Base-by-base conservation (phyloP, 805 yeast genomes). In the Candida cerambycidarum region DNA sequence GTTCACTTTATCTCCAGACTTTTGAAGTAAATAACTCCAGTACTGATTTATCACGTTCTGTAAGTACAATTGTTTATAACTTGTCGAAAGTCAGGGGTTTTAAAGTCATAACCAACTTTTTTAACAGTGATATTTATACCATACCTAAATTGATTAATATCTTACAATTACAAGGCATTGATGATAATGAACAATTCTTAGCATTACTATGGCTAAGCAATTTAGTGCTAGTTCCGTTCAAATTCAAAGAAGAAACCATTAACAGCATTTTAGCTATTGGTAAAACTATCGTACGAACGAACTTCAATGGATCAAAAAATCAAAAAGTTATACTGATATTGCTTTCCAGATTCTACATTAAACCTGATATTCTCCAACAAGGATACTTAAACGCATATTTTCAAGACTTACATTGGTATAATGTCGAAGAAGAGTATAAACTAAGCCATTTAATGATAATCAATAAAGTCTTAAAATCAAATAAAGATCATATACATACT, bases 221-320 rank as follows among this genome's bases (percentile, higher is more conserved):
- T 8, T 63, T 89, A 16, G 74, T 81, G 0, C 63, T 85, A n/a
- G 78, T 82, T 0, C 97, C 98, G 0, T 89, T 90, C 55, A 73
- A 78, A 1, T 63, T 90, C 18, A 61, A 59, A 1, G 48, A 62
- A 0, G 59, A 83, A 12, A 47, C 57, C 2, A 44, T 55, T 0
- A 43, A 60, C 0, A 41, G 57, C 2, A 52, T 83, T 1, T 73
- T 67, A 33, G 44, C 50, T 0, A 46, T 73, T 6, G 71, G 75
- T 0, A 38, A 57, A 3, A 31, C 33, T 1, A 62, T 58, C 40
- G 59, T 78, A 32, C 39, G 50, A 3, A 56, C 53, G 4, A 61
- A 59, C 36, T 45, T 59, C 5, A 62, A 63, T 12, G 73, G 81
- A 4, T 85, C 88, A 4, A 79, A 79, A 44, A 82, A 77, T 34